Base-by-base conservation (phyloP, 164 flowering plant genomes). In the Magnolia officinalis region DNA sequence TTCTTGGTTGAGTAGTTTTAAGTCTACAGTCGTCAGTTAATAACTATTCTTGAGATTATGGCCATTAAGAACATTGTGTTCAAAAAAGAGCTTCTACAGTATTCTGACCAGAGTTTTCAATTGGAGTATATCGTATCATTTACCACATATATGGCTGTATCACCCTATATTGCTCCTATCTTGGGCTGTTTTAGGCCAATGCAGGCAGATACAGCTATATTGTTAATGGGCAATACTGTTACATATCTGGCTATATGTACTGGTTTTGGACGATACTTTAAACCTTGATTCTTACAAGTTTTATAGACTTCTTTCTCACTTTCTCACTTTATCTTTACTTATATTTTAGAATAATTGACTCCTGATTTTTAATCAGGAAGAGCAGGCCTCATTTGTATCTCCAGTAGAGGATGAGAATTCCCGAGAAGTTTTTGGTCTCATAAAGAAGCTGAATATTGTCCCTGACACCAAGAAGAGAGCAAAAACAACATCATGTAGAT, bases 351-450 rank as follows among this genome's bases (percentile, higher is more conserved):
- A 68, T 10, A 68, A 68, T 19, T 26, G 70, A 23, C 50, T 71
- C 50, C 20, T 79, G 21, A 45, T 72, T 9, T 55, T 83, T 74
- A 50, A 77, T 80, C 90, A 90, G 96, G 89, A 86, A 75, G 84
- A 86, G 58, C 78, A 80, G 55, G 74, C 79, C 19, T 71, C 84
- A 4, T 75, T 91, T 10, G 51, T 84, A 74, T 85, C 97, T 58
- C 91, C 93, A 67, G 85, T 81, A 19, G 91, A 86, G 74, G 92
- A 89, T 87, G 96, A 86, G 59, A 85, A 77, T 76, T 89, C 93
- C 26, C 89, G 88, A 80, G 96, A 92, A 88, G 89, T 94, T 58
- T 90, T 93, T 85, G 86, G 94, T 74, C 89, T 87, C 51, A 94
- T 96, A 82, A 94, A 87, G 87, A 92, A 96, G 86, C 82, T 92